A percentile compares a stretch with the other conserved stretches of the same genome.
phyloP scores from a whole-genome alignment of 179 eudicot species.

The Amaranthus tricolor region DNA sequence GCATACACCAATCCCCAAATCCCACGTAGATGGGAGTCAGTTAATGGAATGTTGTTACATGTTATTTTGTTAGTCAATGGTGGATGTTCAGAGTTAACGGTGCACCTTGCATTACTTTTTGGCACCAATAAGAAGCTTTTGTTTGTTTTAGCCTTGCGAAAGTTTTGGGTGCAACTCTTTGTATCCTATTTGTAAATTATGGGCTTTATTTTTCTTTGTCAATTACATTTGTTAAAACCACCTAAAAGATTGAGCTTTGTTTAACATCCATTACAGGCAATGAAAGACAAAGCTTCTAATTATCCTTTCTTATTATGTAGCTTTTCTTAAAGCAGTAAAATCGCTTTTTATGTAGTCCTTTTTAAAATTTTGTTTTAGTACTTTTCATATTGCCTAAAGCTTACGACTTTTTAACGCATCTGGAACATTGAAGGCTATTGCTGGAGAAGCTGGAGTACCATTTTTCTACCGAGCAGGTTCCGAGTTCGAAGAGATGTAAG shows the following conservation, averaged over 20 bases:
- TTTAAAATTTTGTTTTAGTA: background rate
- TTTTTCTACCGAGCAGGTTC: constrained; percentile 98
- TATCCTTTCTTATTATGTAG: background rate
- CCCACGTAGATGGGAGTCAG: no score
- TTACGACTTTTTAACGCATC: constrained; percentile 13
- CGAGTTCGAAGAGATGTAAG: constrained; percentile 98
- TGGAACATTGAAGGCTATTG: constrained; percentile 72
- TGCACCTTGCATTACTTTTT: background rate
- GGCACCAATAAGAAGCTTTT: background rate
- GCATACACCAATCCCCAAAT: no score
- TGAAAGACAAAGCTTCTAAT: background rate
- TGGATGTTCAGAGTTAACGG: background rate
- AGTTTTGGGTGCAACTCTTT: background rate
- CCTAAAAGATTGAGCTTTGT: background rate
- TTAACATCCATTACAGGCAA: background rate
- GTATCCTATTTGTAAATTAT: background rate
- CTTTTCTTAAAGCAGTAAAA: background rate
- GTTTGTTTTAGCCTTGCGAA: background rate
- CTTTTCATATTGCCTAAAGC: background rate
- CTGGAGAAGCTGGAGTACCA: constrained; percentile 99
- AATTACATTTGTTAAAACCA: background rate
- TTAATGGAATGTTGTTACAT: background rate
- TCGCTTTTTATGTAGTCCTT: background rate
- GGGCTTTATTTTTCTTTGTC: background rate
- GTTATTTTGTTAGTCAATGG: background rate